Percentiles rank a stretch among this genome's conserved stretches.
These are phyloP conservation scores for Mangifera indica DNA, from an alignment of 345 rosid genomes.

Conservation along the genomic window DNA sequence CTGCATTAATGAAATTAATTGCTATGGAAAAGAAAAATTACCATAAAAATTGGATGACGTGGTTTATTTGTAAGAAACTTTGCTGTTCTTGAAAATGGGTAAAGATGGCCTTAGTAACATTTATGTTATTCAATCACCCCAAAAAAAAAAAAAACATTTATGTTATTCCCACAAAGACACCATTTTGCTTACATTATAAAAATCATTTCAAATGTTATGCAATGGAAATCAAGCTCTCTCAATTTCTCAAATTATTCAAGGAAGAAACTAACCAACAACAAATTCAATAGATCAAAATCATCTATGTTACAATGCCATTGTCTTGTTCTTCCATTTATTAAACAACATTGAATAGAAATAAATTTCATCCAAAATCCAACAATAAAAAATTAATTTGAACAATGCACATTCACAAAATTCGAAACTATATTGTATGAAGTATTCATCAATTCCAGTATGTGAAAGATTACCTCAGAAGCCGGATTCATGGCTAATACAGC, in stretches of 20 bases:
- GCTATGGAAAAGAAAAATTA: background rate
- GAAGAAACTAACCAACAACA: background rate
- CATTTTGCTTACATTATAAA: background rate
- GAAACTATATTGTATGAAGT: slow-evolving; percentile 10
- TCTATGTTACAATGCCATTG: background rate
- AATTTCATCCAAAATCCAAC: background rate
- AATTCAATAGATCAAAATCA: background rate
- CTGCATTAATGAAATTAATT: background rate
- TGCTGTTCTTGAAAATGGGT: background rate
- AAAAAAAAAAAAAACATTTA: no score
- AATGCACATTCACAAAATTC: background rate
- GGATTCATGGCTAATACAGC: slow-evolving; percentile 78
- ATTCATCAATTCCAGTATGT: background rate
- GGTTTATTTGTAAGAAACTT: background rate
- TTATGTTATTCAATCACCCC: background rate
- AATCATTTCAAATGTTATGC: background rate
- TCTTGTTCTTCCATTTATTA: background rate
- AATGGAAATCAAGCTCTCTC: background rate
- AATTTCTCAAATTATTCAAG: background rate
- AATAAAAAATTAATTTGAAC: background rate
- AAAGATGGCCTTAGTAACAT: background rate
- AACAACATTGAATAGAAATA: background rate
- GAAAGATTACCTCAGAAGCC: slow-evolving; percentile 53
- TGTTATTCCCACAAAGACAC: background rate
- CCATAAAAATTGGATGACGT: no score